Conservation (phyloP, 805 yeast genomes). For the Ascoidea rubescens region DNA sequence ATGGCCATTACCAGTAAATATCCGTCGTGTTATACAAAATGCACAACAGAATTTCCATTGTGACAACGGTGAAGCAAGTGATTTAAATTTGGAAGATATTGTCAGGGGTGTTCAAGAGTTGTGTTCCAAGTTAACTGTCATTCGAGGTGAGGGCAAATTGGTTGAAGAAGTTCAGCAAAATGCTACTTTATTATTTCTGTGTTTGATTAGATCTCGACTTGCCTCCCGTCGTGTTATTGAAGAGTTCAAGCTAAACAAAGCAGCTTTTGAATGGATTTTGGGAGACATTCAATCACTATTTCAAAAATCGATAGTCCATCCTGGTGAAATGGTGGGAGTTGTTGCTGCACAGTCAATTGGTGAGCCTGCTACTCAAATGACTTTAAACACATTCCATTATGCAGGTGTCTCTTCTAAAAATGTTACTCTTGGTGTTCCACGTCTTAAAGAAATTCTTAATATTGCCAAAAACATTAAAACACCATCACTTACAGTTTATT, state of each 20-base stretch:
- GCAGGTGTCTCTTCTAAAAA: conserved; percentile 97
- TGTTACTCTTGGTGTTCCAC: conserved; percentile 94
- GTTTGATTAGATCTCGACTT: conserved; percentile 83
- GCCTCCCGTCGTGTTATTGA: conserved; percentile 84
- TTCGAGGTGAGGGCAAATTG: conserved; percentile 69
- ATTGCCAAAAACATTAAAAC: conserved; percentile 98
- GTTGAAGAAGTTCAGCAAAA: conserved; percentile 80
- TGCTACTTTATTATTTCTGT: conserved; percentile 82
- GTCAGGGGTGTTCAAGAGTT: conserved; percentile 58
- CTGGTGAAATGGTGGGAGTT: conserved; percentile 98
- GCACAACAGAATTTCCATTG: conserved; percentile 95
- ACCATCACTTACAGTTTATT: conserved; percentile 96
- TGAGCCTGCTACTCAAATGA: conserved; percentile 98
- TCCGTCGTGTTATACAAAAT: conserved; percentile 91
- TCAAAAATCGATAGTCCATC: conserved; percentile 81
- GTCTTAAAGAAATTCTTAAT: conserved; percentile 93
- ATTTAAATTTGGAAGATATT: conserved; percentile 73
- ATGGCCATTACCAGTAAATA: conserved; percentile 97
- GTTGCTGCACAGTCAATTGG: conserved; percentile 97
- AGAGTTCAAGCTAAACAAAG: conserved; percentile 72
- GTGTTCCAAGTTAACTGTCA: conserved; percentile 49
- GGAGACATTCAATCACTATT: conserved; percentile 93
- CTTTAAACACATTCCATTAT: conserved; percentile 92
- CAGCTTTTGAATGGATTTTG: conserved; percentile 90
- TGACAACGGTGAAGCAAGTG: conserved; percentile 83